Evolutionary conservation across 192 early-diverging fungal genomes (phyloP).

Genomic region (Coemansia sp.): DNA sequence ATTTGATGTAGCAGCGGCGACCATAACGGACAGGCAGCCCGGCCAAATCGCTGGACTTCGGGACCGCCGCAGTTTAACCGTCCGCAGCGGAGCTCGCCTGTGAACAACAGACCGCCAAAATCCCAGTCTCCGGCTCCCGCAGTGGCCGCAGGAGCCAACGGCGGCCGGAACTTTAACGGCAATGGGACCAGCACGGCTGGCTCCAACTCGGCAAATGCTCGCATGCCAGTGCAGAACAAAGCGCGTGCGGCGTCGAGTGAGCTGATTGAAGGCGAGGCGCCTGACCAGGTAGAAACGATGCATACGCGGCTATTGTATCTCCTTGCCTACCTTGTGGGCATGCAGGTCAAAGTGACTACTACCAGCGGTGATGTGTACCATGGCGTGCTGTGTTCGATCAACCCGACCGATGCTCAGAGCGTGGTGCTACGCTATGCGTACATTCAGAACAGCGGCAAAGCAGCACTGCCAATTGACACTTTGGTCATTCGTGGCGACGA

Average conservation of each 20-base stretch:
- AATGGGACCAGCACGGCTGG: slow-evolving; percentile 4
- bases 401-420: slow-evolving; percentile 52
- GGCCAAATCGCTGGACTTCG: slow-evolving; percentile 30
- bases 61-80: slow-evolving; percentile 41
- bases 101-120: slow-evolving; percentile 8
- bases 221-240: slow-evolving; percentile 7
- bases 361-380: slow-evolving; percentile 21
- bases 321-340: slow-evolving; percentile 40
- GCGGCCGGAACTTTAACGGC: slow-evolving; percentile 1
- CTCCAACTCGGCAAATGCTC: neutral
- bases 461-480: slow-evolving; percentile 30
- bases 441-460: slow-evolving; percentile 19
- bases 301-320: slow-evolving; percentile 46
- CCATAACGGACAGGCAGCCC: slow-evolving; percentile 11
- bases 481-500: slow-evolving; percentile 41
- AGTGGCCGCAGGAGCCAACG: slow-evolving; percentile 1
- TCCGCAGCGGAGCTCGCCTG: slow-evolving; percentile 18
- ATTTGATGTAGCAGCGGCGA: slow-evolving; percentile 11
- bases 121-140: neutral
- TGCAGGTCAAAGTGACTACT: slow-evolving; percentile 30
- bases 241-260: neutral
- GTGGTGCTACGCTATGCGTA: slow-evolving; percentile 49
- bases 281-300: slow-evolving; percentile 48
- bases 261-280: slow-evolving; percentile 44
- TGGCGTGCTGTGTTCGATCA: slow-evolving; percentile 47